Evolutionary conservation across 2,329 filamentous ascomycete species (phyloP).

Genomic region (Calcarisporium arbuscula): DNA sequence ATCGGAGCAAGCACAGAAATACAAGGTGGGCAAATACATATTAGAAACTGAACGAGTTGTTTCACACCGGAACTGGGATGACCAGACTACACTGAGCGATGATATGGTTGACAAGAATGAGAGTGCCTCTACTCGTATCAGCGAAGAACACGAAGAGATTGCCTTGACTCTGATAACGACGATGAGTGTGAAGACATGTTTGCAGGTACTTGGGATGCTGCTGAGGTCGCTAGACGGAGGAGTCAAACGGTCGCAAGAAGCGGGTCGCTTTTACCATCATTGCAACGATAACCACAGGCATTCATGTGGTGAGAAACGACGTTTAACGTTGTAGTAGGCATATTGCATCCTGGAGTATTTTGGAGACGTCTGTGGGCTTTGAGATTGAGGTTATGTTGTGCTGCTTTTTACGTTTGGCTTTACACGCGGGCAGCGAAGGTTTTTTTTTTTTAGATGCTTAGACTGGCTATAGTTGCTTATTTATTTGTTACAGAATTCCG

Average conservation of each 20-base stretch:
- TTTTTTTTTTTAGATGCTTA: no score
- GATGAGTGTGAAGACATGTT: constrained; percentile 64
- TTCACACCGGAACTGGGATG: constrained; percentile 47
- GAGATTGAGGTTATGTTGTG: no score
- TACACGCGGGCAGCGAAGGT: no score
- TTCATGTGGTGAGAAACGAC: constrained; percentile 3
- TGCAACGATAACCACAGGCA: no score
- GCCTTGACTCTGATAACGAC: constrained; percentile 58
- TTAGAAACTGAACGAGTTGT: constrained; percentile 55
- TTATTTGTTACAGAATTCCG: no score
- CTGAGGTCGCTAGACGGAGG: constrained; percentile 41
- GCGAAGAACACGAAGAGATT: constrained; percentile 2
- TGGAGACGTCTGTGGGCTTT: no score
- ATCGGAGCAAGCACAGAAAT: constrained; percentile 51
- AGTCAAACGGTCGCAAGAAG: constrained; percentile 26
- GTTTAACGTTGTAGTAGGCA: no score
- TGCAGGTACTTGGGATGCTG: constrained; percentile 53
- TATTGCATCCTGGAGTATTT: no score
- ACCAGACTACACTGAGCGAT: no score
- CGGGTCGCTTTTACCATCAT: constrained; percentile 11
- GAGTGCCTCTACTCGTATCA: constrained; percentile 3
- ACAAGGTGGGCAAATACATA: constrained; percentile 65
- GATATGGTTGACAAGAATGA: constrained; percentile 11
- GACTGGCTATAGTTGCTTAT: no score
- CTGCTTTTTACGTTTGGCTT: no score